phyloP scores from a whole-genome alignment of 352 stramenopile species.

The Phytophthora palmivora region DNA sequence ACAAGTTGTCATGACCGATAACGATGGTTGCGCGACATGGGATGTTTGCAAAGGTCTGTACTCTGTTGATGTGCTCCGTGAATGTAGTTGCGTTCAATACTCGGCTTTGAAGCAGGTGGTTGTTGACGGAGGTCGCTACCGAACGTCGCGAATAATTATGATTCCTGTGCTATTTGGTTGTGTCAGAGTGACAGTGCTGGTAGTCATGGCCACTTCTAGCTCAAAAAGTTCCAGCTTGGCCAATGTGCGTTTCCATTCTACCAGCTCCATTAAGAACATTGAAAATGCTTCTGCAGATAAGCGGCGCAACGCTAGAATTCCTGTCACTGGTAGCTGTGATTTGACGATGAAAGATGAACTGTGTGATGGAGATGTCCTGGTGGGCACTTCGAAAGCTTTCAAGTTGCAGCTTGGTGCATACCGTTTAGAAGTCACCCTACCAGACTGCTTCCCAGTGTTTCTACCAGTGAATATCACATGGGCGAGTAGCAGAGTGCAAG shows the following conservation, averaged over 20 bases:
- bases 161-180: constrained; percentile 71
- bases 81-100: constrained; percentile 72
- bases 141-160: constrained; percentile 50
- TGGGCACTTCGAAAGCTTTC: constrained; percentile 40
- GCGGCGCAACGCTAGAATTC: constrained; percentile 7
- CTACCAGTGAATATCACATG: constrained; percentile 45
- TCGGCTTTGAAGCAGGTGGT: constrained; percentile 74
- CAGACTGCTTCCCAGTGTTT: constrained; percentile 34
- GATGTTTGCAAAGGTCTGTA: constrained; percentile 71
- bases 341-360: constrained; percentile 16
- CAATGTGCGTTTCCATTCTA: constrained; percentile 23
- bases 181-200: constrained; percentile 43
- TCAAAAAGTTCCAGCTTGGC: constrained; percentile 7
- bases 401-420: constrained; percentile 60
- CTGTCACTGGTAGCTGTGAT: not conserved
- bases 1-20: constrained; percentile 50
- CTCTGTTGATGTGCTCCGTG: constrained; percentile 52
- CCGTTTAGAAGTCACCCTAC: constrained; percentile 31
- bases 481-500: constrained; percentile 33
- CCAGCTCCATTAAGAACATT: constrained; percentile 12
- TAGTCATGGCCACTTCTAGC: constrained; percentile 7
- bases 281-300: constrained; percentile 8
- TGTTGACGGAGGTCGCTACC: constrained; percentile 66
- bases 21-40: constrained; percentile 52
- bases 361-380: constrained; percentile 17